These are phyloP conservation scores for Fusarium dimerum DNA, from an alignment of 2,329 filamentous ascomycete genomes.

Conservation along the genomic window DNA sequence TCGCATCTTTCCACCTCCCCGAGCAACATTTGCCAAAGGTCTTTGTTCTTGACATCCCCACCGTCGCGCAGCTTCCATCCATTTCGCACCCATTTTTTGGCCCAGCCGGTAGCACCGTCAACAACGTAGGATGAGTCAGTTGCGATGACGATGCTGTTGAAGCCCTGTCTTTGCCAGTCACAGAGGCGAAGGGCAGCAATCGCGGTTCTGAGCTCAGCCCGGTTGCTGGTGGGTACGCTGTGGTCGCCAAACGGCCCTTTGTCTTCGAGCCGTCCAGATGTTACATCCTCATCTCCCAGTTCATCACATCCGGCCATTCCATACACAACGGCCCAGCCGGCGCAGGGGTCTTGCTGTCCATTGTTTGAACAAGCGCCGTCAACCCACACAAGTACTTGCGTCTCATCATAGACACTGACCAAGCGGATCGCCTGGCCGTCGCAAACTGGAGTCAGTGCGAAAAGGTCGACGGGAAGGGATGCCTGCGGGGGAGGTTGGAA, in stretches of 20 bases:
- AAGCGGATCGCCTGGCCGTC: slow-evolving; percentile 2
- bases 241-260: slow-evolving; percentile 42
- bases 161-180: slow-evolving; percentile 29
- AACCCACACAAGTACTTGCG: slow-evolving; percentile 41
- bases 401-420: slow-evolving; percentile 5
- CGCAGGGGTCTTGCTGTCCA: slow-evolving; percentile 36
- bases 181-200: slow-evolving; percentile 6
- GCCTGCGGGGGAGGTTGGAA: background rate
- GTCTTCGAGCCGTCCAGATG: slow-evolving; percentile 40
- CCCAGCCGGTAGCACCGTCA: slow-evolving; percentile 12
- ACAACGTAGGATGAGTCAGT: slow-evolving; percentile 15
- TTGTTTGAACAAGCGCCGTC: slow-evolving; percentile 49
- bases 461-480: background rate
- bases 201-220: slow-evolving; percentile 16
- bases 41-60: slow-evolving; percentile 46
- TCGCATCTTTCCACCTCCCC: slow-evolving; percentile 37
- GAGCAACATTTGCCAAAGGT: slow-evolving; percentile 54
- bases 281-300: background rate
- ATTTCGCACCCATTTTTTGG: slow-evolving; percentile 29
- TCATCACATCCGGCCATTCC: slow-evolving; percentile 1
- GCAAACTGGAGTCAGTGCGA: background rate
- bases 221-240: slow-evolving; percentile 46
- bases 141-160: slow-evolving; percentile 42
- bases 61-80: slow-evolving; percentile 43
- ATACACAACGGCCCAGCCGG: slow-evolving; percentile 42